Evolutionary conservation across 371 early-diverging fungal species (phyloP).

Genomic region (Synchytrium microbalum): DNA sequence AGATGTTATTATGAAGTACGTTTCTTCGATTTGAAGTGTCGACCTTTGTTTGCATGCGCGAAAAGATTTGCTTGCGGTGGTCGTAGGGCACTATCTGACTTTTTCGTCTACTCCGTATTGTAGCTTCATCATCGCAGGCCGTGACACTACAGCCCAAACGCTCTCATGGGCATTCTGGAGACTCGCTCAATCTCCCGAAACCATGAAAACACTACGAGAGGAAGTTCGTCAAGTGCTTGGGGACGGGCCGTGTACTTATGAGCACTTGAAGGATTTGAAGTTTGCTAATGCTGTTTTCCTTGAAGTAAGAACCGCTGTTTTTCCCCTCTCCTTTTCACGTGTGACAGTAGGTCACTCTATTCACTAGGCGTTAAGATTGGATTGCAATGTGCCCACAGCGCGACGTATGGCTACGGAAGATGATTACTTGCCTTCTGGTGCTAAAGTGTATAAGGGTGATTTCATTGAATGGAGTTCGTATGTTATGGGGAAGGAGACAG

Average conservation of each 20-base stretch:
- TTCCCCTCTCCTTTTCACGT: not conserved
- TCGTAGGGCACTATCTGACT: too few species aligned
- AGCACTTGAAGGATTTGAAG: not conserved
- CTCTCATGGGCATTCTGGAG: constrained; percentile 53
- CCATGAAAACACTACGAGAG: constrained; percentile 38
- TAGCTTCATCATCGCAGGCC: constrained; percentile 17
- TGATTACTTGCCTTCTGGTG: not conserved
- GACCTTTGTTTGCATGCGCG: too few species aligned
- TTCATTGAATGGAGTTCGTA: not conserved
- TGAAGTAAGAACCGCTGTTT: not conserved
- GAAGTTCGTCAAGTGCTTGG: constrained; percentile 37
- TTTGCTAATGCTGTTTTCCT: not conserved
- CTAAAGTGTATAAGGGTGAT: not conserved
- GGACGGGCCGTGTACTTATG: constrained; percentile 9
- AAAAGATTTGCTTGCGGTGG: too few species aligned
- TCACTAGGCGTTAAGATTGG: not conserved
- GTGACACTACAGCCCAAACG: constrained; percentile 61
- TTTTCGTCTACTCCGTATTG: too few species aligned
- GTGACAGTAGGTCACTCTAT: not conserved
- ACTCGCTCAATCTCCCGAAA: constrained; percentile 6
- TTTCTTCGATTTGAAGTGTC: too few species aligned
- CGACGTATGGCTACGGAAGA: not conserved
- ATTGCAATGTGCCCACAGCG: not conserved
- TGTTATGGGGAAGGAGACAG: not conserved
- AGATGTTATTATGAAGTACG: constrained; percentile 53